phyloP scores from a whole-genome alignment of 1,139 yeast genomes.

The Pichia sp. region DNA sequence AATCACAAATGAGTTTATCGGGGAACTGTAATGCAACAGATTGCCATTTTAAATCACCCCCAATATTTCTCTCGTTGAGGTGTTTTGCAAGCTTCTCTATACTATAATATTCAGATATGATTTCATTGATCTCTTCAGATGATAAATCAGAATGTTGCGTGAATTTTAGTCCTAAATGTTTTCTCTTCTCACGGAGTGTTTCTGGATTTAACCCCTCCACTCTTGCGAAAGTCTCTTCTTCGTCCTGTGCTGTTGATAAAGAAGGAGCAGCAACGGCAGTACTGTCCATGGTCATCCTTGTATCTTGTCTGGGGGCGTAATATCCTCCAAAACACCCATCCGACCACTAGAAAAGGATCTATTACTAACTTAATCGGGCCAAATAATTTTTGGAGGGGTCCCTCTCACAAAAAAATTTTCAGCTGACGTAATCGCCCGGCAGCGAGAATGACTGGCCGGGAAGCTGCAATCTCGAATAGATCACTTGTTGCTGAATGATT shows the following conservation, averaged over 20 bases:
- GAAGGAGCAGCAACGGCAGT: slow-evolving; percentile 29
- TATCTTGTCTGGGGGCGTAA: not conserved
- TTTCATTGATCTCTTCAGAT: slow-evolving; percentile 31
- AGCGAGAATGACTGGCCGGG: not conserved
- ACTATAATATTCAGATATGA: slow-evolving; percentile 50
- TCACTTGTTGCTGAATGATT: not conserved
- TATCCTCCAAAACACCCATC: not conserved
- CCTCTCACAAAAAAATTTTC: slow-evolving; percentile 6
- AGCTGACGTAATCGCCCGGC: slow-evolving; percentile 6
- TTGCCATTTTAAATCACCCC: slow-evolving; percentile 35
- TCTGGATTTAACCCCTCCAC: slow-evolving; percentile 17
- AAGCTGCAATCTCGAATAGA: not conserved
- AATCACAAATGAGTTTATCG: slow-evolving; percentile 72
- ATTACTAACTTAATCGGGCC: too few species aligned
- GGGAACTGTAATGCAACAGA: slow-evolving; percentile 89
- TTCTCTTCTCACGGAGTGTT: slow-evolving; percentile 20
- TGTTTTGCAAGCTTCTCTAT: slow-evolving; percentile 44
- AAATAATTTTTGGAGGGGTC: too few species aligned
- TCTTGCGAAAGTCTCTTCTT: slow-evolving; percentile 26
- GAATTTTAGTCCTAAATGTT: slow-evolving; percentile 28
- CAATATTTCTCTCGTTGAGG: slow-evolving; percentile 35
- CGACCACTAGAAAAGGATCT: too few species aligned
- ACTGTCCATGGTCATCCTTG: not conserved
- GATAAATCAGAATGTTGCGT: slow-evolving; percentile 13
- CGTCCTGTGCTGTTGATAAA: slow-evolving; percentile 34